Percentiles rank a stretch among this genome's conserved stretches.
Evolutionary conservation across 257 asterid genomes (phyloP).

Genomic region (Euphrasia confusa): DNA sequence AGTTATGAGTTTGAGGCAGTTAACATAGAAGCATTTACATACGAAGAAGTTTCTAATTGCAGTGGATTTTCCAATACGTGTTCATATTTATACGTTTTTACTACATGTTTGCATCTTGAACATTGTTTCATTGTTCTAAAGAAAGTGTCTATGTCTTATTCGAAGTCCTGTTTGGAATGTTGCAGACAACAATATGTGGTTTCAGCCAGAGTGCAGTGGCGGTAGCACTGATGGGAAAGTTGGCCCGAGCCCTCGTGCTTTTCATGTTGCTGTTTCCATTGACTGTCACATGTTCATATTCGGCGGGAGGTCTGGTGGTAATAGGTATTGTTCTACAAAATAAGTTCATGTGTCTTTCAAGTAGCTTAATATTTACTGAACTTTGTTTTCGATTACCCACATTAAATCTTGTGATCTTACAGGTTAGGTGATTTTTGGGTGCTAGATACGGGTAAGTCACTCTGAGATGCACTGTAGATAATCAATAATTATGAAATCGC

Average conservation of each 20-base stretch:
- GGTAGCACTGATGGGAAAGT: slow-evolving; percentile 70
- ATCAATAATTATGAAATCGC: slow-evolving; percentile 17
- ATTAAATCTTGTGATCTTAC: slow-evolving; percentile 29
- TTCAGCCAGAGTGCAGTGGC: slow-evolving; percentile 86
- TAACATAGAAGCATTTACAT: too few relatives aligned
- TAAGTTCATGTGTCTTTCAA: slow-evolving; percentile 19
- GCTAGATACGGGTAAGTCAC: slow-evolving; percentile 86
- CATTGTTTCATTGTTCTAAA: background rate
- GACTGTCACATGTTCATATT: slow-evolving; percentile 95
- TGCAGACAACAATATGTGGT: slow-evolving; percentile 85
- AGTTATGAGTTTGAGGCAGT: too few relatives aligned
- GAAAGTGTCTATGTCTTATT: background rate
- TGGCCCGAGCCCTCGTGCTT: slow-evolving; percentile 87
- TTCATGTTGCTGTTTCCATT: slow-evolving; percentile 79
- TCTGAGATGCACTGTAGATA: slow-evolving; percentile 15
- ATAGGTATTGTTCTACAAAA: slow-evolving; percentile 44
- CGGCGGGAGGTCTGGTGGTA: slow-evolving; percentile 88
- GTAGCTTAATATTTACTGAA: background rate
- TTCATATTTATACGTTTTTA: background rate
- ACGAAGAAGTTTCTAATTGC: too few relatives aligned
- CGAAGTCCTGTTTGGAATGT: slow-evolving; percentile 28
- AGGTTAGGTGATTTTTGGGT: slow-evolving; percentile 99
- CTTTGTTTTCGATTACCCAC: slow-evolving; percentile 23
- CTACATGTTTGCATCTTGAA: slow-evolving; percentile 9
- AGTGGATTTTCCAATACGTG: too few relatives aligned